Evolutionary conservation across 169 alveolate species (phyloP), one percentile per base, ranked within the genome.

Genomic region (Eimeria sp.): DNA sequence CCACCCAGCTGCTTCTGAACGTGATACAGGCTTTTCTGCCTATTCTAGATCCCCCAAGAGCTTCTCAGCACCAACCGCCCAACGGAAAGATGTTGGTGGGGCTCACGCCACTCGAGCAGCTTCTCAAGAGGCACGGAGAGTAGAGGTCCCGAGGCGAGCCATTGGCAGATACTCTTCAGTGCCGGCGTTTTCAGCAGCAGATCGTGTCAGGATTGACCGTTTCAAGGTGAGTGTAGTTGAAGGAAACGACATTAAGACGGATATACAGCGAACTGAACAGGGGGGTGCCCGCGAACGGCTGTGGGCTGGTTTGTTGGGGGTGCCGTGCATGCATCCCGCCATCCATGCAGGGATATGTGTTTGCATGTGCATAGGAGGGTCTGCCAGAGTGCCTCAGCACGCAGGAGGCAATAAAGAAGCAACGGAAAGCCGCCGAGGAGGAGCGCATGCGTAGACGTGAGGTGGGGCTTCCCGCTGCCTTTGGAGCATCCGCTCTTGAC

Each of bases 101-200:
- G 11, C 51, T 25, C 54, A 25, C 18, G 14, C 40, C 3, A 49
- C 82, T 51, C 82, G 82, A 72, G 88, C 91, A 10, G 49, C 91
- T 54, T 83, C 91, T 5, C 93, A 86, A 82, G 80, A 61, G n/a
- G n/a, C 57, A 45, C 11, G 76, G 9, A 30, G 61, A 43, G 45
- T 86, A 11, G 34, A 43, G n/a, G 80, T n/a, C 30, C 63, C 61
- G 27, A 58, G 51, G 49, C 43, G 80, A 47, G 80, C 93, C 58
- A 86, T 86, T 40, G 70, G 80, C 80, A 57, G 93, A 43, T 86
- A 86, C 61, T 49, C 80, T 16, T 86, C 93, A 25, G 76, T 86
- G 80, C 93, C 93, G 51, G 93, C 93, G 27, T 86, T 86, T 25
- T 86, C 93, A 4, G 93, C 63, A 34, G 57, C 93, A 63, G 93